phyloP scores from a whole-genome alignment of 352 stramenopile genomes.

The Phytophthora hibernalis region DNA sequence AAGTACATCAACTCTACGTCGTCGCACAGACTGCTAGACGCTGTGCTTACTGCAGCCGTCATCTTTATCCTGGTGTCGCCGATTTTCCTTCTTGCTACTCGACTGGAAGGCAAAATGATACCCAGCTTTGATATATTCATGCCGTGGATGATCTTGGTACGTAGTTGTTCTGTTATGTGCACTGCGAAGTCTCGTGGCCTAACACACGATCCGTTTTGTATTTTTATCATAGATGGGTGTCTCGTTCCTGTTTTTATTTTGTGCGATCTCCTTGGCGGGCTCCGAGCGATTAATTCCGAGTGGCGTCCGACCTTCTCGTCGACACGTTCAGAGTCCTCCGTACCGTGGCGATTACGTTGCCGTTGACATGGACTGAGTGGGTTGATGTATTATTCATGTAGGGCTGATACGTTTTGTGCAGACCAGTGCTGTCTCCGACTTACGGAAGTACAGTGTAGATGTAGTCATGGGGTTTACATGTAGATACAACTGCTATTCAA shows the following conservation, averaged over 20 bases:
- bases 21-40: slow-evolving; percentile 54
- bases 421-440: background rate
- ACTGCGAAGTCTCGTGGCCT: background rate
- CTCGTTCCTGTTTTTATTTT: slow-evolving; percentile 71
- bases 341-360: slow-evolving; percentile 63
- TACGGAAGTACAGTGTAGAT: too few species aligned
- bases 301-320: slow-evolving; percentile 33
- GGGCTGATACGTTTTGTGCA: background rate
- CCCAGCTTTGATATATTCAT: slow-evolving; percentile 80
- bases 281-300: slow-evolving; percentile 44
- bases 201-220: background rate
- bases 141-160: slow-evolving; percentile 80
- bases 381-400: background rate
- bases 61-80: slow-evolving; percentile 65
- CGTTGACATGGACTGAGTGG: slow-evolving; percentile 51
- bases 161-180: slow-evolving; percentile 21
- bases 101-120: slow-evolving; percentile 63
- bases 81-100: slow-evolving; percentile 71
- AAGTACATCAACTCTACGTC: slow-evolving; percentile 52
- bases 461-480: too few species aligned
- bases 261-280: slow-evolving; percentile 66
- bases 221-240: slow-evolving; percentile 53
- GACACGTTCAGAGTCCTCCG: slow-evolving; percentile 40
- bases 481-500: too few species aligned
- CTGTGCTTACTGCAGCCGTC: slow-evolving; percentile 51